Evolutionary conservation across 2,329 filamentous ascomycete species (phyloP).

Genomic region (Boeremia lycopersici): DNA sequence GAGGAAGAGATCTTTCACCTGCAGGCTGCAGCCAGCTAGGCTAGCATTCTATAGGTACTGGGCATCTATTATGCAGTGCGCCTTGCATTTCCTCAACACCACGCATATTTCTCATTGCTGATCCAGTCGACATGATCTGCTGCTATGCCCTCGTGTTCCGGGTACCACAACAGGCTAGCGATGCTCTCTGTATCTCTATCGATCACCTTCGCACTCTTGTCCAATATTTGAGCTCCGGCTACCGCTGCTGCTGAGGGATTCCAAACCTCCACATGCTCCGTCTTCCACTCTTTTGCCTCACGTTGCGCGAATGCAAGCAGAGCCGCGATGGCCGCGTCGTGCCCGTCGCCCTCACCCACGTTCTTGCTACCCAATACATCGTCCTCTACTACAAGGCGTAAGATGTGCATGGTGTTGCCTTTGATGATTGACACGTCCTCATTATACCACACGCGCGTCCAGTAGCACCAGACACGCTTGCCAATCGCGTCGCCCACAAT

Average conservation of each 20-base stretch:
- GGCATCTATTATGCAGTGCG: no score
- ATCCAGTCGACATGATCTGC: slow-evolving; percentile 70
- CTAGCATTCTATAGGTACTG: no score
- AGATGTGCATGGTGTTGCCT: slow-evolving; percentile 71
- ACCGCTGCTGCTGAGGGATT: slow-evolving; percentile 68
- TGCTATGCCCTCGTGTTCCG: slow-evolving; percentile 48
- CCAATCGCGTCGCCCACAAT: slow-evolving; percentile 60
- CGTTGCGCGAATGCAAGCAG: slow-evolving; percentile 70
- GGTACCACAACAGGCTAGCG: slow-evolving; percentile 73
- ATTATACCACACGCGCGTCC: slow-evolving; percentile 69
- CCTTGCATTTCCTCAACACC: slow-evolving; percentile 61
- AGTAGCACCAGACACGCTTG: slow-evolving; percentile 74
- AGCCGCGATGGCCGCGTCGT: slow-evolving; percentile 58
- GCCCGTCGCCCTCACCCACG: slow-evolving; percentile 5
- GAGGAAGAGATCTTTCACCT: slow-evolving; percentile 32
- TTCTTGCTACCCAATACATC: slow-evolving; percentile 35
- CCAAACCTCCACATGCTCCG: slow-evolving; percentile 78
- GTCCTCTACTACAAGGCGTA: slow-evolving; percentile 72
- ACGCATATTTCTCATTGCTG: slow-evolving; percentile 77
- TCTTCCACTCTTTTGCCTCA: slow-evolving; percentile 74
- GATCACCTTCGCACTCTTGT: slow-evolving; percentile 57
- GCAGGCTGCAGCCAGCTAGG: neutral
- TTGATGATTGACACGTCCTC: slow-evolving; percentile 58
- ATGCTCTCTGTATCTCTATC: slow-evolving; percentile 71
- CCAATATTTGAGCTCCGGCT: slow-evolving; percentile 52